Base-by-base conservation (phyloP, 164 flowering plant species). In the Liriodendron chinense region DNA sequence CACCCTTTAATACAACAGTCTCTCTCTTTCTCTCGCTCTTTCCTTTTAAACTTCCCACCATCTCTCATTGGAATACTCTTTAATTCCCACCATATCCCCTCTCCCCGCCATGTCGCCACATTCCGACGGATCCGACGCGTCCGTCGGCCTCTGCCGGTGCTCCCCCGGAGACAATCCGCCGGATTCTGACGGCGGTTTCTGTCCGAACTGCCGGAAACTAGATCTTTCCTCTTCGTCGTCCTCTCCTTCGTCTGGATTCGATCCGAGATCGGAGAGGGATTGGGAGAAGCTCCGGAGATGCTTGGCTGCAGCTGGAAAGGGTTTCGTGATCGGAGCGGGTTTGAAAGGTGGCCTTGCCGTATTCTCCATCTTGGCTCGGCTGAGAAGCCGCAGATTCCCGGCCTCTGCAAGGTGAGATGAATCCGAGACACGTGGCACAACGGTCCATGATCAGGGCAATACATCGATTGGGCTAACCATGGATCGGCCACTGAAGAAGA, bases 261-360 rank as follows among this genome's bases (percentile, higher is more conserved):
- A 66, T 66, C 20, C 85, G 50, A 70, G 77, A 59, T 82, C 87
- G 1, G 82, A 83, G 26, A 80, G 76, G 61, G 94, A 90, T 23
- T 85, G 84, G 67, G 92, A 88, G 77, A 90, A 84, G 89, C 65
- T 88, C 0, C 23, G 85, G 83, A 80, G 97, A 73, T 78, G 91
- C 23, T 76, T 85, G 16, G 77, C 82, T 22, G 94, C 99, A 22
- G 82, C 96, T 3, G 85, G 82, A n/a, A 96, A 91, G 78, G 99
- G 97, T 5, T 96, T 96, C 83, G 76, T 89, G 1, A 96, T 96
- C 78, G 99, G 99, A 48, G 96, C 96, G 28, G 98, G 98, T 24
- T 78, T 96, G 18, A 93, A 89, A 84, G 98, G 99, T 13, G 99
- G 99, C 24, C 87, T 96, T 48, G 87, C 97, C 34, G 77, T 87